Evolutionary conservation across 225 moss, liverwort and hornwort genomes (phyloP).

Genomic region (Climacium dendroides): DNA sequence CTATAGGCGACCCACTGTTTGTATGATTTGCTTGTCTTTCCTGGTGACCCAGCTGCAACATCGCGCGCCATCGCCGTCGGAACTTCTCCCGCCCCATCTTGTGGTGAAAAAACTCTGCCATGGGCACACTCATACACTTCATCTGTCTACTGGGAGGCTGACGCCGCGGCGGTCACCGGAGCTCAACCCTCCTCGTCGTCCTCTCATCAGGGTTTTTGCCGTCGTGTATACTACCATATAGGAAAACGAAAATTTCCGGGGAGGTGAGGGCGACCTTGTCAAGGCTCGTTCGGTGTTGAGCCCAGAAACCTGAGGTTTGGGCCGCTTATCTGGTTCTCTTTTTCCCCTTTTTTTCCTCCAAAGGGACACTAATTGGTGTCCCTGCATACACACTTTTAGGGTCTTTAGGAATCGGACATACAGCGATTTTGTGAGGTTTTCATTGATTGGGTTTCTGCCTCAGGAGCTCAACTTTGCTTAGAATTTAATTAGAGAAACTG

Average conservation of each 20-base stretch:
- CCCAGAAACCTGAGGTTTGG: slow-evolving; percentile 52
- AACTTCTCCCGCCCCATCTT: slow-evolving; percentile 36
- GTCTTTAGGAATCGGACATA: not conserved
- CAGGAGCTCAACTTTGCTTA: not conserved
- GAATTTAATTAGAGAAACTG: not conserved
- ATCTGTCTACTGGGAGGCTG: slow-evolving; percentile 49
- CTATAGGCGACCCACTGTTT: slow-evolving; percentile 2
- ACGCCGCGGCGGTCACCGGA: slow-evolving; percentile 11
- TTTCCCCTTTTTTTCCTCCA: not conserved
- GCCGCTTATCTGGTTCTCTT: not conserved
- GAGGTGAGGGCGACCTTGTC: not conserved
- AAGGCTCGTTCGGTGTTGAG: not conserved
- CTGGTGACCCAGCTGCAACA: slow-evolving; percentile 37
- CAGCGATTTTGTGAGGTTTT: slow-evolving; percentile 10
- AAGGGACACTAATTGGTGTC: slow-evolving; percentile 32
- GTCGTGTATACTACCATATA: slow-evolving; percentile 6
- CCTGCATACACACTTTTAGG: slow-evolving; percentile 25
- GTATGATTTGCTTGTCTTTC: slow-evolving; percentile 38
- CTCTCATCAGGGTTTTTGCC: slow-evolving; percentile 1
- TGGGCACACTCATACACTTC: slow-evolving; percentile 36
- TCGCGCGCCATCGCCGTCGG: slow-evolving; percentile 29
- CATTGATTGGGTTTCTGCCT: slow-evolving; percentile 1
- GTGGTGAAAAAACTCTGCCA: slow-evolving; percentile 49
- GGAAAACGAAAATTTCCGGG: not conserved
- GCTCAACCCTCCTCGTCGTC: slow-evolving; percentile 14